Evolutionary conservation across 2,329 filamentous ascomycete species (phyloP).

Genomic region (Colletotrichum chrysophilum): DNA sequence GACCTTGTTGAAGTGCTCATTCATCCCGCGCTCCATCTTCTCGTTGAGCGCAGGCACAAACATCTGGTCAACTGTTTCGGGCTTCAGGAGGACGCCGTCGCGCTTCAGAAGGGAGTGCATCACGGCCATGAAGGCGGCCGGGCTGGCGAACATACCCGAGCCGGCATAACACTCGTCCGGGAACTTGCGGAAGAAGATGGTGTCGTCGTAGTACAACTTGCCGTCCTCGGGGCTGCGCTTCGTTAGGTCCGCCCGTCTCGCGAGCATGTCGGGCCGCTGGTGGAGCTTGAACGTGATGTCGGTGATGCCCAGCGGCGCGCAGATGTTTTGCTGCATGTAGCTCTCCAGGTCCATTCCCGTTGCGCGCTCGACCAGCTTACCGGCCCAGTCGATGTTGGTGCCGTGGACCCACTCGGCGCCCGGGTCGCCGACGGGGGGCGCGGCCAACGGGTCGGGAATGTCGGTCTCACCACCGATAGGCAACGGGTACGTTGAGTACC

Average conservation of each 20-base stretch:
- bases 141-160: constrained; percentile 36
- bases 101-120: constrained; percentile 50
- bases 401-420: constrained; percentile 46
- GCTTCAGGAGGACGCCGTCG: constrained; percentile 51
- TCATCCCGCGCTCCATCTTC: neutral
- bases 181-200: constrained; percentile 8
- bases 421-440: constrained; percentile 28
- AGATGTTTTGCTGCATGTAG: constrained; percentile 49
- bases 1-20: neutral
- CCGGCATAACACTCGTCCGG: constrained; percentile 34
- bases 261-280: constrained; percentile 23
- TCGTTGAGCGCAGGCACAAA: constrained; percentile 38
- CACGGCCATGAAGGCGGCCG: constrained; percentile 47
- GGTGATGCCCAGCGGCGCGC: constrained; percentile 23
- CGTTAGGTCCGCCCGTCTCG: neutral
- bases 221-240: constrained; percentile 13
- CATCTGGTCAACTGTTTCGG: constrained; percentile 45
- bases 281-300: constrained; percentile 26
- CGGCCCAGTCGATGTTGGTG: constrained; percentile 56
- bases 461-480: neutral
- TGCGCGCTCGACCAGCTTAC: constrained; percentile 52
- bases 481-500: neutral
- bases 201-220: constrained; percentile 11
- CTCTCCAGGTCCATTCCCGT: constrained; percentile 47
- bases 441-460: neutral